phyloP scores from a whole-genome alignment of 2,329 filamentous ascomycete species.

The Karstenula rhodostoma region DNA sequence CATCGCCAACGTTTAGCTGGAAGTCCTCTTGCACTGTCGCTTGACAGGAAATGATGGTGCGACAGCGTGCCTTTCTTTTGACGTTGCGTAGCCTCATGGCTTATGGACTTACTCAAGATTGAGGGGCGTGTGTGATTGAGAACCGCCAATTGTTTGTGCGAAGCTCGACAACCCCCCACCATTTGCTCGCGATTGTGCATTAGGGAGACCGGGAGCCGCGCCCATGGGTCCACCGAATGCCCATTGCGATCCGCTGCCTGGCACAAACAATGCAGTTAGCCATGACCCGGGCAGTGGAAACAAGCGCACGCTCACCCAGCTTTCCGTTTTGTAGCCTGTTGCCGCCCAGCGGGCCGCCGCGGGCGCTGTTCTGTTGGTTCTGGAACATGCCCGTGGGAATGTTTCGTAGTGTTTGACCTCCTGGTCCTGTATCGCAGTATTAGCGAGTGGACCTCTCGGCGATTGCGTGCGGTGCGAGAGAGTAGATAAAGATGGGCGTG shows the following conservation, averaged over 20 bases:
- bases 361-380: constrained; percentile 59
- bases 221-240: constrained; percentile 64
- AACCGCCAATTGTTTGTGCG: constrained; percentile 64
- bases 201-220: constrained; percentile 60
- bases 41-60: not conserved
- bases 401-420: constrained; percentile 60
- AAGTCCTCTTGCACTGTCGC: constrained; percentile 8
- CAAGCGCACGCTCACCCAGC: constrained; percentile 53
- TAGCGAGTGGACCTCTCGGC: constrained; percentile 21
- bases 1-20: constrained; percentile 33
- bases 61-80: constrained; percentile 15
- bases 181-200: constrained; percentile 60
- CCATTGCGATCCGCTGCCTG: constrained; percentile 65
- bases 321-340: constrained; percentile 63
- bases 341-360: constrained; percentile 58
- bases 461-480: not conserved
- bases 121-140: constrained; percentile 61
- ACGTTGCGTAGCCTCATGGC: constrained; percentile 18
- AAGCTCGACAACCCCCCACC: constrained; percentile 61
- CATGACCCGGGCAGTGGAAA: constrained; percentile 4
- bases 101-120: constrained; percentile 63
- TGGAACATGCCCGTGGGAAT: constrained; percentile 63
- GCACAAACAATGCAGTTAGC: constrained; percentile 30
- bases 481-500: not conserved
- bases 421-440: constrained; percentile 50